Evolutionary conservation across 2,329 filamentous ascomycete genomes (phyloP), one percentile per base, ranked within the genome.

Genomic region (Atkinsonella hypoxylon): DNA sequence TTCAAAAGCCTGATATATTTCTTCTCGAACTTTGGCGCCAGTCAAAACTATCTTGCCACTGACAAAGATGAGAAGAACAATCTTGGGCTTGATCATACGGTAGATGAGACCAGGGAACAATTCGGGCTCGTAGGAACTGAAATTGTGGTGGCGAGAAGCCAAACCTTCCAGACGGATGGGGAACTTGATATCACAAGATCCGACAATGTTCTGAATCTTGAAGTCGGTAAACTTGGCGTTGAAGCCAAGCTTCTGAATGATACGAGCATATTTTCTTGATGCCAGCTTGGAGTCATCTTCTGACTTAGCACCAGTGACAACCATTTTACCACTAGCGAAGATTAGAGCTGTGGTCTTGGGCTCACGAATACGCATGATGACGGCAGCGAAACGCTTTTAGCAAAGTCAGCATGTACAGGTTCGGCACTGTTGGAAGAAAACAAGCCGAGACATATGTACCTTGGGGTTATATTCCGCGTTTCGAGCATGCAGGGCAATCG

Each of bases 41-140:
- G 93, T 97, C 66, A 97, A 79, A 63, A 97, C 93, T 55, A 97
- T 97, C 79, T 97, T 97, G 64, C 91, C 93, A 63, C 86, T 93
- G 63, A 97, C 91, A 74, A 97, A 97, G 70, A 98, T 96, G 65
- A 97, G 76, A 26, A 97, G 82, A 49, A 97, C 91, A 59, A 97
- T 95, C 82, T 97, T 97, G 18, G 93, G 93, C 78, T 97, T 97
- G 78, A 97, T 96, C 93, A 98, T 98, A 68, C 93, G 89, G 74
- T 98, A 98, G 73, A 98, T 98, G 48, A 98, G 83, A 81, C 93
- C 93, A 64, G 93, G 93, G 80, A 97, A 98, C 68, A 98, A 71
- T 67, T 98, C 93, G 59, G 93, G 93, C 71, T 98, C 93, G 70
- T 98, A 98, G 52, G 90, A 96, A 72, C 88, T 94, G 82, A 97